Base-by-base conservation (phyloP, 148 eudicot genomes). In the Fagopyrum esculentum region DNA sequence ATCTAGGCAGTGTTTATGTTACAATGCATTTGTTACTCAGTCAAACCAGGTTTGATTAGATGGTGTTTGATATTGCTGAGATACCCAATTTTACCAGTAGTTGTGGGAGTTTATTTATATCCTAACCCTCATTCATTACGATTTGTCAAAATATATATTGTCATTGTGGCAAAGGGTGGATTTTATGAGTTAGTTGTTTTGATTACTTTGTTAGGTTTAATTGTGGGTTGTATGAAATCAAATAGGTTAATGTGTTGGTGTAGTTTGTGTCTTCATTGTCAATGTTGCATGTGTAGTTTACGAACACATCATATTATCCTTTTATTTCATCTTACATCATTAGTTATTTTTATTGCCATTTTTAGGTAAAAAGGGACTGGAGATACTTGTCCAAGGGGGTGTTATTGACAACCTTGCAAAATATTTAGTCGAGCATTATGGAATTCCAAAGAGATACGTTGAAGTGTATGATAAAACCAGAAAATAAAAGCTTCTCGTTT, bases 311-410 rank as follows among this genome's bases (percentile, higher is more conserved):
- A 63, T 63, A 63, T 29, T 63, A 30, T 26, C 9, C 7, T 13
- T 6, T 30, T 17, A 64, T 4, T 64, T 40, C 46, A 40, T 64
- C 45, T 35, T 63, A 29, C 69, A 63, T 29, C 30, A 64, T 35
- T 64, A 10, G 45, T 60, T 4, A 6, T 64, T 13, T 22, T 66
- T 61, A 40, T 66, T n/a, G 71, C 35, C 15, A 17, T 40, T 78
- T 60, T 74, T 89, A 95, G 98, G 97, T 77, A 95, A 95, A 85
- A 95, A 95, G 77, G 98, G 97, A 73, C 89, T 84, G 73, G 97
- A 95, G 80, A 93, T 95, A 81, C 83, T 95, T 71, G 82, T 95
- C 79, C 98, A 95, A 81, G 97, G 98, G 43, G 98, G 97, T 46
- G 98, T 92, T 15, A 92, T 92, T 71, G 98, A 95, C 80, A 84